Evolutionary conservation across 352 stramenopile species (phyloP).

Genomic region (Globisporangium yorkense): DNA sequence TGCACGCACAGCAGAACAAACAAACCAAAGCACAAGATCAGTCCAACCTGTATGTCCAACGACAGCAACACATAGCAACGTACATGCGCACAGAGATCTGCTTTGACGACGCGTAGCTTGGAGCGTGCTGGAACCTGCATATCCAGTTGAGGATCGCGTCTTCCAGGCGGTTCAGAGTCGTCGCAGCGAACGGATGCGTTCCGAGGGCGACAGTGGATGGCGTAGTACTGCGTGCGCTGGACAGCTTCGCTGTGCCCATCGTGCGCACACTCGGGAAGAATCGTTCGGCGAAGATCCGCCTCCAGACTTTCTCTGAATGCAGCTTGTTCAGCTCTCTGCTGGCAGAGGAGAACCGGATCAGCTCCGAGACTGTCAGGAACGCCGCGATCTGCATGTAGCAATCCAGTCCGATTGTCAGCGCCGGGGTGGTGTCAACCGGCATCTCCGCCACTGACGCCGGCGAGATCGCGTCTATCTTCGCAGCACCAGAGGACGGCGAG

Average conservation of each 20-base stretch:
- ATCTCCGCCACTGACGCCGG: background rate
- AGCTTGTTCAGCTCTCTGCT: conserved; percentile 15
- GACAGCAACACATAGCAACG: background rate
- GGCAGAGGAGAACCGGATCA: conserved; percentile 19
- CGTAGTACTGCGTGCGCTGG: background rate
- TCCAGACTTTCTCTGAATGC: conserved; percentile 28
- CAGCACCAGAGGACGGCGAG: background rate
- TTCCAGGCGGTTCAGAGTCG: conserved; percentile 18
- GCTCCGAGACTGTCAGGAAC: conserved; percentile 29
- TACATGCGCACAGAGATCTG: conserved; percentile 10
- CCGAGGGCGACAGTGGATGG: background rate
- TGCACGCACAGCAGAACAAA: conserved; percentile 1
- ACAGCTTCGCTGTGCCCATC: background rate
- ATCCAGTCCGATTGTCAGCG: conserved; percentile 19
- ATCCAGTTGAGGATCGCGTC: conserved; percentile 12
- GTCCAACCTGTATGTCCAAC: too few relatives aligned
- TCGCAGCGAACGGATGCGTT: conserved; percentile 12
- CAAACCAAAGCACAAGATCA: background rate
- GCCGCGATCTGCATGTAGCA: conserved; percentile 28
- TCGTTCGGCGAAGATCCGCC: conserved; percentile 16
- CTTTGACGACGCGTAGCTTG: conserved; percentile 1
- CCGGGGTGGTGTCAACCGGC: background rate
- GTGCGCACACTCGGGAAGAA: conserved; percentile 1
- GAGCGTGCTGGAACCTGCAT: conserved; percentile 13
- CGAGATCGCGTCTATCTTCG: background rate